These are phyloP conservation scores for Trypanosoma lewisi DNA, from an alignment of 208 protist genomes.

Conservation along the genomic window DNA sequence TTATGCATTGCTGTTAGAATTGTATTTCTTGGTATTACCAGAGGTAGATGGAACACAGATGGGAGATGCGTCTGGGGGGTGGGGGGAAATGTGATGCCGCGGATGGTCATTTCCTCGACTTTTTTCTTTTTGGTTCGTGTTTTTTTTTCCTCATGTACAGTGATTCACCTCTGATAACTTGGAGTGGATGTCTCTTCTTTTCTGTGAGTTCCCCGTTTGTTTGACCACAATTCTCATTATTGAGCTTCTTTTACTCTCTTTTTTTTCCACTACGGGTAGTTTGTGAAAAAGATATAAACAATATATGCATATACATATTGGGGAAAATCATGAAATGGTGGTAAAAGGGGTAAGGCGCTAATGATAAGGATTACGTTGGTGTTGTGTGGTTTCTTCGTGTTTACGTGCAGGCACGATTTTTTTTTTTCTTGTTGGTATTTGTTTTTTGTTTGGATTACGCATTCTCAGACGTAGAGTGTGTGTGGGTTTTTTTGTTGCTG, in stretches of 20 bases:
- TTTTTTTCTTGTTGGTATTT: constrained; percentile 10
- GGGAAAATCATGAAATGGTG: neutral
- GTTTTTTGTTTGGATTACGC: neutral
- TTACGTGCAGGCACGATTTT: neutral
- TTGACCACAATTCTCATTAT: no score
- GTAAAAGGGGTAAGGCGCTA: neutral
- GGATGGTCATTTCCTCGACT: neutral
- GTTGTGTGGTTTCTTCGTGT: no score
- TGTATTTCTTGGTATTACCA: neutral
- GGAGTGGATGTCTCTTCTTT: no score
- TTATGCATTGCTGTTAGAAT: no score
- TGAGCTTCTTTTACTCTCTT: constrained; percentile 8
- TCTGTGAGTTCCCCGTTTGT: no score
- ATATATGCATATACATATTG: constrained; percentile 19
- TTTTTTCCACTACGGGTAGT: neutral
- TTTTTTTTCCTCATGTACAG: constrained; percentile 4
- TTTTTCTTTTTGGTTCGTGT: constrained; percentile 1
- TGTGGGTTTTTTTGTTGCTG: constrained; percentile 3
- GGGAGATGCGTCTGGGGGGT: neutral
- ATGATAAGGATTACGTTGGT: neutral
- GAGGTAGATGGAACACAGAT: neutral
- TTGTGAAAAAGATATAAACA: neutral
- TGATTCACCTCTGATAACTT: no score
- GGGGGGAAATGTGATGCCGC: neutral
- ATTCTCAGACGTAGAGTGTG: neutral